Conservation (phyloP, 2,329 filamentous ascomycete genomes). For the Phyllosticta capitalensis region DNA sequence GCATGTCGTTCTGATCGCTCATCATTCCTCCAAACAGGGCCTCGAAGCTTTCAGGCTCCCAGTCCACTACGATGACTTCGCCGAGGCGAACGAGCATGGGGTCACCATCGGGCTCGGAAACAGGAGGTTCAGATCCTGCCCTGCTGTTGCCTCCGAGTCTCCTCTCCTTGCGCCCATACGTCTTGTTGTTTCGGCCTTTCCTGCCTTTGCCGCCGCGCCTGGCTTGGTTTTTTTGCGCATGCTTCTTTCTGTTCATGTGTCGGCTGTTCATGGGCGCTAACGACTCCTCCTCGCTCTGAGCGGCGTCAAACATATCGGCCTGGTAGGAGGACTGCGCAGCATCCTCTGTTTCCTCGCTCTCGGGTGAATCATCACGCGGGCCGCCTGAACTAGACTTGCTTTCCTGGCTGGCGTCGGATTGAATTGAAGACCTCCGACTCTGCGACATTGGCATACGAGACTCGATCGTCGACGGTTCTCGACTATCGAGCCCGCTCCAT, state of each 20-base stretch:
- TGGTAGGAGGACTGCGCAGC: conserved; percentile 20
- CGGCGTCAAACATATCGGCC: conserved; percentile 21
- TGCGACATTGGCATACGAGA: conserved; percentile 33
- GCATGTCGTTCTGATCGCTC: conserved; percentile 39
- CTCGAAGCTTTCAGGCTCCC: conserved; percentile 62
- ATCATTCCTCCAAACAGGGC: conserved; percentile 50
- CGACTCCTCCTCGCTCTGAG: conserved; percentile 26
- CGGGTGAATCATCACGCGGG: conserved; percentile 1
- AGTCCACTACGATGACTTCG: conserved; percentile 82
- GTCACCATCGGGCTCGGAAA: conserved; percentile 32
- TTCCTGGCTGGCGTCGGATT: conserved; percentile 18
- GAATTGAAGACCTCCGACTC: conserved; percentile 25
- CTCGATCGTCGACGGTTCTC: conserved; percentile 46
- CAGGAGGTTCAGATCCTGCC: conserved; percentile 16
- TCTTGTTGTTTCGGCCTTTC: conserved; percentile 24
- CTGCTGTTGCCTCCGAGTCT: not conserved
- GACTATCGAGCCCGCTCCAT: conserved; percentile 53
- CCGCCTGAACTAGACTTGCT: conserved; percentile 1
- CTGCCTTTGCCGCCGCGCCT: conserved; percentile 18
- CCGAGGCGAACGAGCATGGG: conserved; percentile 66
- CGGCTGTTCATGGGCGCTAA: conserved; percentile 11
- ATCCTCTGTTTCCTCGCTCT: conserved; percentile 26
- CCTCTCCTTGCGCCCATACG: conserved; percentile 20
- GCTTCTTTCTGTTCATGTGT: conserved; percentile 23
- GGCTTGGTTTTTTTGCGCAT: conserved; percentile 13